These are phyloP conservation scores for Gyrodon lividus DNA, from an alignment of 768 basidiomycete genomes.

Conservation along the genomic window DNA sequence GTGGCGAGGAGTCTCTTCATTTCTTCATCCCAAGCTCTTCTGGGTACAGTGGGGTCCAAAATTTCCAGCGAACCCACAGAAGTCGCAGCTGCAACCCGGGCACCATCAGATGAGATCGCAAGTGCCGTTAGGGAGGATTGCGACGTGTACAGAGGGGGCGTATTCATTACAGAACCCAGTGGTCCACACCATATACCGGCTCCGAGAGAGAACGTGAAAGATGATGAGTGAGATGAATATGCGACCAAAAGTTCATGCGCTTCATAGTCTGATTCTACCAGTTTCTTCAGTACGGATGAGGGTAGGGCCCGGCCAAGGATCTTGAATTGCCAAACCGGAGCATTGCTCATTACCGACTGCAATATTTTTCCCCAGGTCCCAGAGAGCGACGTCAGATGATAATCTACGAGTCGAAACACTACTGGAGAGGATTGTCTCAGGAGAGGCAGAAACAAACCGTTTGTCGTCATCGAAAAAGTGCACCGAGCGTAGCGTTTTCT, in stretches of 20 bases:
- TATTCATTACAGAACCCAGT: background rate
- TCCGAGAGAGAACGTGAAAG: slow-evolving; percentile 5
- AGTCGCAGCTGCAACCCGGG: slow-evolving; percentile 12
- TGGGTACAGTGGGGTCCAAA: slow-evolving; percentile 6
- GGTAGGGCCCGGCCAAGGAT: slow-evolving; percentile 2
- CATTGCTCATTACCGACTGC: background rate
- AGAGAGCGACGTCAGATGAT: slow-evolving; percentile 3
- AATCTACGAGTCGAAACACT: slow-evolving; percentile 1
- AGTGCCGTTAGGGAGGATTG: slow-evolving; percentile 7
- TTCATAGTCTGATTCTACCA: background rate
- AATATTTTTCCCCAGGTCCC: background rate
- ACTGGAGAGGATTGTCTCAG: background rate
- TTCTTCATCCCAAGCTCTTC: slow-evolving; percentile 8
- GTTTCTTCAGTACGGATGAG: background rate
- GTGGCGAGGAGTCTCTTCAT: background rate
- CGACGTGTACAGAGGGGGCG: background rate
- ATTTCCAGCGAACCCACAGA: slow-evolving; percentile 5
- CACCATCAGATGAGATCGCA: slow-evolving; percentile 19
- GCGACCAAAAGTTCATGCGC: slow-evolving; percentile 5
- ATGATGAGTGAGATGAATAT: slow-evolving; percentile 1
- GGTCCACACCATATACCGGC: background rate
- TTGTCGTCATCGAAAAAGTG: slow-evolving; percentile 9
- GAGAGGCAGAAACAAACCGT: slow-evolving; percentile 5
- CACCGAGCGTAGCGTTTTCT: slow-evolving; percentile 1
- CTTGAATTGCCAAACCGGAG: slow-evolving; percentile 5